Base-by-base conservation (phyloP, 441 rosid genomes). In the Flueggea neowawraea region DNA sequence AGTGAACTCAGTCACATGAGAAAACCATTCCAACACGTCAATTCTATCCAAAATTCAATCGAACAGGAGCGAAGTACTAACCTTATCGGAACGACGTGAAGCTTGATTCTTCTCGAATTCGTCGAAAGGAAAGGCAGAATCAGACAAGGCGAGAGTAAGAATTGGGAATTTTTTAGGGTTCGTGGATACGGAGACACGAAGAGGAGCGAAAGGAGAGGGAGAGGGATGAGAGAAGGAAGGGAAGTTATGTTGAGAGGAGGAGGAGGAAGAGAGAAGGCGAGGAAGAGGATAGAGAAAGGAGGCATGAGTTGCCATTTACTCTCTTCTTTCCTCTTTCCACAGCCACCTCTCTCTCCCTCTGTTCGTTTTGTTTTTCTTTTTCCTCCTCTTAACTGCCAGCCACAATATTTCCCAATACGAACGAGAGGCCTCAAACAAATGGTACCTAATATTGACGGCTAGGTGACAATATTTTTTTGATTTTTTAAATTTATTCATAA, bases 301-400 rank as follows among this genome's bases (percentile, higher is more conserved):
- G 74, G 73, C 71, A 66, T 80, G 71, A 82, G 82, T 52, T 65
- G 89, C 89, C 89, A 84, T 84, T 14, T 52, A 22, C 55, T 65
- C 72, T 59, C 55, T 61, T 54, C 62, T 69, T 61, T 62, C 44
- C 54, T 53, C 57, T 52, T 57, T 53, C 16, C 58, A 22, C 28
- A 22, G 28, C 28, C 1, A 22, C 28, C 28, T 22, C 28, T 22
- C 28, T 22, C 28, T 22, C 28, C 28, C 28, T 0, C 28, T 22
- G 1, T 22, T 22, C 28, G 1, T 22, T 22, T 2, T 22, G 28
- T 22, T 22, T 22, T 22, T 1, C 28, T 22, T 22, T 22, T 22
- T 22, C 28, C 28, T 22, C 28, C 28, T 22, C 28, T 22, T 22
- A 22, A 22, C 28, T 22, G 28, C 28, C 28, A 22, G 28, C 28